A percentile compares a stretch with the other conserved stretches of the same genome.
Evolutionary conservation across 139 green algal species (phyloP).

Genomic region (Volvox reticuliferus): DNA sequence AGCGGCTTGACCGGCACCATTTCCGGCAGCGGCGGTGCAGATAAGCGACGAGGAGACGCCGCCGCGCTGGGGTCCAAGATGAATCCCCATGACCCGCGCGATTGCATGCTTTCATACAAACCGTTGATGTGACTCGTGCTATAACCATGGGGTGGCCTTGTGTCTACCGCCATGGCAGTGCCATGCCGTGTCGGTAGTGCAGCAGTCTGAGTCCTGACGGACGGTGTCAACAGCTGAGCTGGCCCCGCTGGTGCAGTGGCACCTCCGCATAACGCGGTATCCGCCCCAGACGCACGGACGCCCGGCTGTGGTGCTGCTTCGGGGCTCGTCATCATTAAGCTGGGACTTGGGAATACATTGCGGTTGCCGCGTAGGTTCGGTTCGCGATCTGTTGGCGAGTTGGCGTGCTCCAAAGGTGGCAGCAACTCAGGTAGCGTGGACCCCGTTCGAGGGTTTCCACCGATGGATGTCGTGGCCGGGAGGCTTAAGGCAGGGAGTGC

Average conservation of each 20-base stretch:
- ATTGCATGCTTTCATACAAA: constrained; percentile 11
- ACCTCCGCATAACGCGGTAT: too few species aligned
- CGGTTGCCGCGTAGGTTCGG: too few species aligned
- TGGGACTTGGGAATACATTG: too few species aligned
- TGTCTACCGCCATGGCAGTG: not conserved
- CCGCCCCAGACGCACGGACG: not conserved
- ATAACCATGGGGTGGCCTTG: not conserved
- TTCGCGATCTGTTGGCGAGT: not conserved
- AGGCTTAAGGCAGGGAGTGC: not conserved
- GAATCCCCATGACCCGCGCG: not conserved
- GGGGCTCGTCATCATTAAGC: too few species aligned
- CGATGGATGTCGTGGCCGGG: not conserved
- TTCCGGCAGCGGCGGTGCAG: not conserved
- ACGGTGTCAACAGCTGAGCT: too few species aligned
- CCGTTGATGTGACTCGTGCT: constrained; percentile 7
- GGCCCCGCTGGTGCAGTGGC: too few species aligned
- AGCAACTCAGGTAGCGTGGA: not conserved
- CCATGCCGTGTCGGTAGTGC: not conserved
- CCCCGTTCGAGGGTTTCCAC: not conserved
- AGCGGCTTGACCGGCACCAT: not conserved
- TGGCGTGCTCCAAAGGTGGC: not conserved
- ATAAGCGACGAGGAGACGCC: not conserved
- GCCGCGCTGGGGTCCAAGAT: not conserved
- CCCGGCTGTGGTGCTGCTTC: not conserved
- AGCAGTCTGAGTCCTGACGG: too few species aligned